Percentiles rank a stretch among this genome's conserved stretches.
Evolutionary conservation across 2,329 filamentous ascomycete genomes (phyloP).

Genomic region (Aspergillus uvarum): DNA sequence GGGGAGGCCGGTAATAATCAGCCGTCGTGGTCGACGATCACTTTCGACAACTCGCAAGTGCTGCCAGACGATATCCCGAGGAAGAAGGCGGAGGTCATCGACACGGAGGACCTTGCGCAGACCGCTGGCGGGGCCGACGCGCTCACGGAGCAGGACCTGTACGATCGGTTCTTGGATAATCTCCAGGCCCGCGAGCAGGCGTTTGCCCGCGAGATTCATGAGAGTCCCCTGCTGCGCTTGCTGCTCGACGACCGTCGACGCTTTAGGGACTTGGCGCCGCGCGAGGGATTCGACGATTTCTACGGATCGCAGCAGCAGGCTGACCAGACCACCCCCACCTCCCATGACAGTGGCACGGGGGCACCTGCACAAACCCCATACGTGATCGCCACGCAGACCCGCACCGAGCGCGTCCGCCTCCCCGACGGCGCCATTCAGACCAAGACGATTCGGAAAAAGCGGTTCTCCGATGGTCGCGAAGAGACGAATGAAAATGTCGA

Average conservation of each 20-base stretch:
- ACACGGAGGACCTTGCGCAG: background rate
- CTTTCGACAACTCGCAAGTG: slow-evolving; percentile 17
- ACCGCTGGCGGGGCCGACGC: slow-evolving; percentile 32
- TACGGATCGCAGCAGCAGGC: background rate
- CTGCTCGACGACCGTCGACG: slow-evolving; percentile 35
- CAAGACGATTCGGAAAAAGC: slow-evolving; percentile 57
- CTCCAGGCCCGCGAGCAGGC: slow-evolving; percentile 34
- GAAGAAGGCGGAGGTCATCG: slow-evolving; percentile 11
- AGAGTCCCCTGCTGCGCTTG: slow-evolving; percentile 37
- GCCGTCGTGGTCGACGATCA: slow-evolving; percentile 27
- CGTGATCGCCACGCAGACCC: slow-evolving; percentile 58
- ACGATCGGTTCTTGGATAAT: slow-evolving; percentile 50
- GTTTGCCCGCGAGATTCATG: slow-evolving; percentile 26
- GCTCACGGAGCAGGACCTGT: slow-evolving; percentile 54
- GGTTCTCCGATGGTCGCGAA: slow-evolving; percentile 61
- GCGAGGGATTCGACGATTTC: background rate
- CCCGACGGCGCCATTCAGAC: slow-evolving; percentile 60
- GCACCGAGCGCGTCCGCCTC: slow-evolving; percentile 54
- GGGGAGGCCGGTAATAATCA: slow-evolving; percentile 14
- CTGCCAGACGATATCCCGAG: slow-evolving; percentile 10
- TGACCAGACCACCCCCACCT: no score
- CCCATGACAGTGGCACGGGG: no score
- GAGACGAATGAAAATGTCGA: slow-evolving; percentile 58
- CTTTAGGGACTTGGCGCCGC: slow-evolving; percentile 20
- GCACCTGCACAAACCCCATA: slow-evolving; percentile 9